These are phyloP conservation scores for Austroboletus festivus DNA, from an alignment of 768 basidiomycete genomes.

Conservation along the genomic window DNA sequence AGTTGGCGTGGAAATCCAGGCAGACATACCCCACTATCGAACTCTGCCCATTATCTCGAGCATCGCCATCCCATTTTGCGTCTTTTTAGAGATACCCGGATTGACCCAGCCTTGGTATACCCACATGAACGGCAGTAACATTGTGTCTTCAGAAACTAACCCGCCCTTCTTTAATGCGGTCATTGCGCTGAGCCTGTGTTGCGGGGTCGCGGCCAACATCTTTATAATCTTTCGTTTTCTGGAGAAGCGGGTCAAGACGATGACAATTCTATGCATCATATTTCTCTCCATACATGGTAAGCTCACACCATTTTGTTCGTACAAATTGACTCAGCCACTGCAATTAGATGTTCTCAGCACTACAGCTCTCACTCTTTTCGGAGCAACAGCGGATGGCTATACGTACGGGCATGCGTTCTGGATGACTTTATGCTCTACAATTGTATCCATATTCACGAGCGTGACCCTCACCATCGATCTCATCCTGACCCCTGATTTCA, in stretches of 20 bases:
- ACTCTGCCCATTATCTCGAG: conserved; percentile 64
- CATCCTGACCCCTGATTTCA: conserved; percentile 57
- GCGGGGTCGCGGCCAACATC: conserved; percentile 63
- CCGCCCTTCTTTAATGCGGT: conserved; percentile 57
- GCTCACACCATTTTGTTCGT: conserved; percentile 16
- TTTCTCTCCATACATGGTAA: conserved; percentile 70
- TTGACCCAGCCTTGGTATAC: conserved; percentile 76
- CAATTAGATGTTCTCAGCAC: conserved; percentile 67
- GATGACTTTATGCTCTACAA: conserved; percentile 74
- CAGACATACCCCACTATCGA: conserved; percentile 57
- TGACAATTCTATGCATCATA: conserved; percentile 62
- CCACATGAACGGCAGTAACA: conserved; percentile 39
- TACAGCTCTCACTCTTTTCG: conserved; percentile 55
- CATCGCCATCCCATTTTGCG: conserved; percentile 68
- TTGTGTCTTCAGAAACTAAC: conserved; percentile 50
- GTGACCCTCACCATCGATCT: conserved; percentile 65
- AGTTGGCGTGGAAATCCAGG: conserved; percentile 22
- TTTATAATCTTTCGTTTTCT: conserved; percentile 69
- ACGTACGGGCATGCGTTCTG: conserved; percentile 71
- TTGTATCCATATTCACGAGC: conserved; percentile 62
- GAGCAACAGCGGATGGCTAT: conserved; percentile 62
- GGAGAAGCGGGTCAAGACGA: conserved; percentile 58
- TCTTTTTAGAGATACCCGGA: conserved; percentile 80
- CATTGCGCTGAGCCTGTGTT: conserved; percentile 63
- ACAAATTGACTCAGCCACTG: background rate